Conservation (phyloP, 78 protist genomes). For the Speleostelium caveatum region DNA sequence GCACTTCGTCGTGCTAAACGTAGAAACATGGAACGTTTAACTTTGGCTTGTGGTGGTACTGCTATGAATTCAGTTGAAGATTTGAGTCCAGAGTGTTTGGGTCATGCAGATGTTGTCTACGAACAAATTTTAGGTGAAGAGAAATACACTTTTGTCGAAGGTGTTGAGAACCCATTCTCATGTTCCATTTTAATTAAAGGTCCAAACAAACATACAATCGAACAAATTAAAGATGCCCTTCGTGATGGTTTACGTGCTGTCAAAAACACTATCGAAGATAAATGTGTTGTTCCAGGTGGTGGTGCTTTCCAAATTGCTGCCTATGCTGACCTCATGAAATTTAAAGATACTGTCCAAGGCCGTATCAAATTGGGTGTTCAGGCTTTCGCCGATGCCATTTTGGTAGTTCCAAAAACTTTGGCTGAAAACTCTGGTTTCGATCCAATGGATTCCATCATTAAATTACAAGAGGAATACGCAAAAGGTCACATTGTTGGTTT, state of each 20-base stretch:
- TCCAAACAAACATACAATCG: constrained; percentile 97
- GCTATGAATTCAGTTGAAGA: constrained; percentile 98
- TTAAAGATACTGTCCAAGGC: constrained; percentile 82
- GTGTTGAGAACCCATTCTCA: constrained; percentile 93
- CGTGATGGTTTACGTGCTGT: constrained; percentile 99
- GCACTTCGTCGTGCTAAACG: constrained; percentile 99
- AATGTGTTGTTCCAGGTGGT: constrained; percentile 97
- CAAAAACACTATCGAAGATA: constrained; percentile 96
- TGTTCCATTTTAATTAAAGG: constrained; percentile 98
- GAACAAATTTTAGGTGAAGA: constrained; percentile 98
- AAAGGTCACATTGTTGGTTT: constrained; percentile 92
- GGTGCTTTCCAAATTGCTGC: constrained; percentile 97
- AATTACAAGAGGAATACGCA: constrained; percentile 86
- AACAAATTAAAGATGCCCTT: constrained; percentile 98
- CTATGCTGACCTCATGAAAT: constrained; percentile 85
- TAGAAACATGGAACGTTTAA: constrained; percentile 98
- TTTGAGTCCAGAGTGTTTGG: constrained; percentile 89
- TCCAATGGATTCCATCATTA: constrained; percentile 92
- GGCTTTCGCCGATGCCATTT: constrained; percentile 98
- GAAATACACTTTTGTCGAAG: constrained; percentile 99
- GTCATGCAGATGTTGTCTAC: constrained; percentile 96
- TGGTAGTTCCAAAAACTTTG: constrained; percentile 98
- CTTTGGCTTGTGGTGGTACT: constrained; percentile 98
- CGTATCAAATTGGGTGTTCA: constrained; percentile 92
- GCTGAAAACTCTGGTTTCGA: constrained; percentile 98